Base-by-base conservation (phyloP, 441 rosid genomes). In the Brassica balearica region DNA sequence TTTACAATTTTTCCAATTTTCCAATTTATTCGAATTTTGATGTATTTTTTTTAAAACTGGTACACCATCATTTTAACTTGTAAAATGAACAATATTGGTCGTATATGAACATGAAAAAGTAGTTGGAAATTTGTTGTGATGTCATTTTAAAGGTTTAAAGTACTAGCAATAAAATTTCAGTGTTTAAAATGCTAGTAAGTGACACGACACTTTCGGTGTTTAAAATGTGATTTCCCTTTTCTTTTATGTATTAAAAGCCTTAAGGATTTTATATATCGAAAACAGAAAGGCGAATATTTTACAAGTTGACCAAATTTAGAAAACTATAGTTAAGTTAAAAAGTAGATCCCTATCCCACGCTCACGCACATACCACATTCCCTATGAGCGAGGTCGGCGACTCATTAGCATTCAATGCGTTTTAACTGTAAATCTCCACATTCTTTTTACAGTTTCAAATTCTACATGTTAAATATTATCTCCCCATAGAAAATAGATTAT, bases 331-430 rank as follows among this genome's bases (percentile, higher is more conserved):
- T 2, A 55, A 55, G 61, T 56, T 17, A 56, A 19, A 22, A 62
- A 68, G 15, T 19, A 59, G 62, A 74, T 74, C 79, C 72, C 15
- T 61, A 65, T 61, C 20, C 69, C 77, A 71, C 74, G 61, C 25
- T 56, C 76, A 75, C 78, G 55, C 76, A 80, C 34, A 74, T 8
- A 72, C 69, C 69, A 19, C 53, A 63, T 34, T 25, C 38, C 27
- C 64, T 60, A 60, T 60, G 34, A 10, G 15, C 74, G 80, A 71
- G 82, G 76, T 71, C 80, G n/a, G 38, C 83, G 72, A 80, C 76
- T 80, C 65, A 15, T 25, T 66, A 29, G 63, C 82, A 74, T 69
- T 79, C 71, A 60, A 75, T 75, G 83, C 73, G 64, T 46, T 75
- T 71, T 12, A 80, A 76, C 22, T 9, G 61, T 59, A 15, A 51